Base-by-base conservation (phyloP, 345 rosid genomes). In the Psidium friedrichsthalianum region DNA sequence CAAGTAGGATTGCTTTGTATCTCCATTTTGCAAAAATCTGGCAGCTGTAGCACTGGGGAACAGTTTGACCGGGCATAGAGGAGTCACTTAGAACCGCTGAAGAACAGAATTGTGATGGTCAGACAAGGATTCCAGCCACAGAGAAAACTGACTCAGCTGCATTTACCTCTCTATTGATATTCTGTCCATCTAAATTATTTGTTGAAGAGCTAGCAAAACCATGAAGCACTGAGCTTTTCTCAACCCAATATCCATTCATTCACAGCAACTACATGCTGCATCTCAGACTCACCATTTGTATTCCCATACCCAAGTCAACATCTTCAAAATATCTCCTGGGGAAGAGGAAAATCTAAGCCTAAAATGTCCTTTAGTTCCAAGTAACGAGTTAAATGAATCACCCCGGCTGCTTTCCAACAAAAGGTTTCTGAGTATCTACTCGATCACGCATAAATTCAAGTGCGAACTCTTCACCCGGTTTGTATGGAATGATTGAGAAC, bases 391-490 rank as follows among this genome's bases (percentile, higher is more conserved):
- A 87, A 83, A 89, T 86, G 96, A 85, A 85, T 95, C 94, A 29
- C 86, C 87, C 87, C 87, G 9, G 84, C 85, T 84, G 85, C 82
- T 86, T 92, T 61, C 90, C 89, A 81, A 90, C 85, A 2, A 88
- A 87, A 86, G 93, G 91, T 85, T 87, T 92, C 89, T 84, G 90
- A 83, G 95, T 92, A 87, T 87, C 88, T 27, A 92, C 92, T 78
- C 96, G 93, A 83, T 94, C 99, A 76, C 93, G 94, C 95, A 95
- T 92, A 88, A 96, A 96, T 89, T 94, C 99, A 64, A 95, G 93
- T 88, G 98, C 90, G 82, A 96, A 96, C 88, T 96, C 99, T 90
- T 96, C 99, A 11, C 99, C 99, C 52, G 36, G 98, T 95, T 85
- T 93, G 97, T 85, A 95, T 93, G 82, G 99, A 96, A 90, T 74